phyloP scores from a whole-genome alignment of 2,329 filamentous ascomycete species.

The Phaeophleospora eucalypticola region DNA sequence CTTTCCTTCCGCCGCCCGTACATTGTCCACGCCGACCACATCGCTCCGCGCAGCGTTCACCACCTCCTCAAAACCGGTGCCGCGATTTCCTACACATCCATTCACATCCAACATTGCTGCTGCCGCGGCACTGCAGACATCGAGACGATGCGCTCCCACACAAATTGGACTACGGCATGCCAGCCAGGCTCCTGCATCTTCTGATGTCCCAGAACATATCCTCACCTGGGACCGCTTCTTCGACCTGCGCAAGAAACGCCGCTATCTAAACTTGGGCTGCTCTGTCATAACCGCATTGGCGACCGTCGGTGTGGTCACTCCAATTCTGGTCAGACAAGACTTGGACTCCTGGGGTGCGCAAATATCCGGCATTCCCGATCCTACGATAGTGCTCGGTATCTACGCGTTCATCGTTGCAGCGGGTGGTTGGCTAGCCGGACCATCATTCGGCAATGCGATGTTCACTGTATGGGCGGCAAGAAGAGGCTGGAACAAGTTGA shows the following conservation, averaged over 20 bases:
- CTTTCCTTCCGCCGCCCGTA: neutral
- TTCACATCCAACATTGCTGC: constrained; percentile 4
- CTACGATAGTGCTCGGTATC: constrained; percentile 77
- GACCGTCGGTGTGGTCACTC: constrained; percentile 59
- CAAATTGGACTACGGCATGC: constrained; percentile 4
- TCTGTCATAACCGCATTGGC: constrained; percentile 63
- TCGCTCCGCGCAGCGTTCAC: constrained; percentile 6
- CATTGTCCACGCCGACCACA: constrained; percentile 3
- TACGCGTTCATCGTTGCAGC: constrained; percentile 72
- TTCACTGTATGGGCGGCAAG: constrained; percentile 74
- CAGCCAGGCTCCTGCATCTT: neutral
- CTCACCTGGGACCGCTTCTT: constrained; percentile 86
- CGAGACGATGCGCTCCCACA: neutral
- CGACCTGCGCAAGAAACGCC: constrained; percentile 77
- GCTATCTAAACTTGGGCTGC: constrained; percentile 76
- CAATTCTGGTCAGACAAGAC: constrained; percentile 65
- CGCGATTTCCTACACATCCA: constrained; percentile 1
- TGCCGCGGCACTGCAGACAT: neutral
- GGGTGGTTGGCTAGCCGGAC: constrained; percentile 84
- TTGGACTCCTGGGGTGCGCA: constrained; percentile 63
- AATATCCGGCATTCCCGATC: constrained; percentile 80
- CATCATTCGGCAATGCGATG: constrained; percentile 71
- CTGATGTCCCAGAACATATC: constrained; percentile 18
- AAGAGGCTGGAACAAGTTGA: constrained; percentile 57
- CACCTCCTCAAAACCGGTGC: constrained; percentile 5